These are phyloP conservation scores for Tulasnella calospora DNA, from an alignment of 768 basidiomycete genomes.

Conservation along the genomic window DNA sequence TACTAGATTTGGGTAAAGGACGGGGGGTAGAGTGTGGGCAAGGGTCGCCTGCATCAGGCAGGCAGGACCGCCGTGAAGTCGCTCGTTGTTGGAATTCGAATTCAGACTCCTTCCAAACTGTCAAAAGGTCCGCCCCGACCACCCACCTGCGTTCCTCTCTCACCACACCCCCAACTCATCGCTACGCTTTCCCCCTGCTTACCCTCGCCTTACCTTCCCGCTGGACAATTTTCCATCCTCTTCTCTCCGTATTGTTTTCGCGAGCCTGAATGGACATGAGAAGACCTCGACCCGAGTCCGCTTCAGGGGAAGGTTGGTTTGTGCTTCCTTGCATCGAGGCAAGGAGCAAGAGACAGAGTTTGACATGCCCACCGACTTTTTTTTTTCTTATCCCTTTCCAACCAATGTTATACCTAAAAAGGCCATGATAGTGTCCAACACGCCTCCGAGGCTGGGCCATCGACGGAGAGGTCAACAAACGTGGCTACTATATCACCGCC, in stretches of 20 bases:
- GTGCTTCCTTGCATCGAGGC: background rate
- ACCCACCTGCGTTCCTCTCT: slow-evolving; percentile 7
- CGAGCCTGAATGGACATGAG: slow-evolving; percentile 5
- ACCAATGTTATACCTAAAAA: background rate
- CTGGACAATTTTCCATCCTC: background rate
- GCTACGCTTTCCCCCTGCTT: background rate
- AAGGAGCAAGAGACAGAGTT: background rate
- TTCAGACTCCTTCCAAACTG: slow-evolving; percentile 7
- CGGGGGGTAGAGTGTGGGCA: background rate
- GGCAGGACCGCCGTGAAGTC: slow-evolving; percentile 9
- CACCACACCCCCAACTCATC: slow-evolving; percentile 11
- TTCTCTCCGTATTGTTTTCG: background rate
- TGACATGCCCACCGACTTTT: background rate
- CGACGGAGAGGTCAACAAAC: slow-evolving; percentile 8
- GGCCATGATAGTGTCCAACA: background rate
- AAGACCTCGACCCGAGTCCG: slow-evolving; percentile 1
- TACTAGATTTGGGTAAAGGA: background rate
- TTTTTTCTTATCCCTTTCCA: background rate
- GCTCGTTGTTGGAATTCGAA: slow-evolving; percentile 5
- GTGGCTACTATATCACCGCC: background rate
- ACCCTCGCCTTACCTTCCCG: background rate
- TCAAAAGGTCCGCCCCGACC: background rate
- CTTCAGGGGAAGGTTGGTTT: slow-evolving; percentile 9
- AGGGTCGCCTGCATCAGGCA: background rate
- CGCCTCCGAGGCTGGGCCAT: slow-evolving; percentile 1